Conservation (phyloP, 1,139 yeast genomes). For the Yamadazyma membranifaciens region DNA sequence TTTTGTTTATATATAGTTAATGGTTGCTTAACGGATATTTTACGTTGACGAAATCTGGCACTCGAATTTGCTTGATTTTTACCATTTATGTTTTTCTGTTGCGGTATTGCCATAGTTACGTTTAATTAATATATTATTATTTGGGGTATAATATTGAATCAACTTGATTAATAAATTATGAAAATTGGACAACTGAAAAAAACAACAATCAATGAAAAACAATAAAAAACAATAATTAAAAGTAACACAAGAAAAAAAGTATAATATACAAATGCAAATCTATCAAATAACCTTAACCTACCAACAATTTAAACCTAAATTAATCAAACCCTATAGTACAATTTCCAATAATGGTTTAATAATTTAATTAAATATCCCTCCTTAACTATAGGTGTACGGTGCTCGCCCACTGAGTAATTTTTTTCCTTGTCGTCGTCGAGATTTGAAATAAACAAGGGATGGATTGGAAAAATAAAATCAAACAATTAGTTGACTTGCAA, state of each 20-base stretch:
- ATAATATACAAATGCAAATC: conserved; percentile 1
- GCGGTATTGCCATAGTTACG: conserved; percentile 28
- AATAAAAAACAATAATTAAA: background rate
- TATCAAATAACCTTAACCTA: background rate
- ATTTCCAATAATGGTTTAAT: background rate
- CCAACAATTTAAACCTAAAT: too few relatives aligned
- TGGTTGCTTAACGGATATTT: conserved; percentile 88
- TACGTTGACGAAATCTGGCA: conserved; percentile 85
- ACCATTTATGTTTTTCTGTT: conserved; percentile 27
- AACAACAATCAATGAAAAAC: background rate
- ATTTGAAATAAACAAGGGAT: conserved; percentile 6
- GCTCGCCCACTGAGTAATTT: background rate
- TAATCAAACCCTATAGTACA: background rate
- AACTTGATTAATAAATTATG: too few relatives aligned
- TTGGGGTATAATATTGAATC: too few relatives aligned
- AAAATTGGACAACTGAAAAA: too few relatives aligned
- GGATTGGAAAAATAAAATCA: background rate
- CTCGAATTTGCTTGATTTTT: conserved; percentile 43
- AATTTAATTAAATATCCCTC: background rate
- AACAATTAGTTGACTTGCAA: too few relatives aligned
- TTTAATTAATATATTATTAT: background rate
- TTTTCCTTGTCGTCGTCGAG: too few relatives aligned
- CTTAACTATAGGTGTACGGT: conserved; percentile 10
- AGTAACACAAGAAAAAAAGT: conserved; percentile 1
- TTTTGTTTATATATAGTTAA: conserved; percentile 73